Evolutionary conservation across 352 stramenopile species (phyloP), one percentile per base, ranked within the genome.

Genomic region (Pythium brassicae): DNA sequence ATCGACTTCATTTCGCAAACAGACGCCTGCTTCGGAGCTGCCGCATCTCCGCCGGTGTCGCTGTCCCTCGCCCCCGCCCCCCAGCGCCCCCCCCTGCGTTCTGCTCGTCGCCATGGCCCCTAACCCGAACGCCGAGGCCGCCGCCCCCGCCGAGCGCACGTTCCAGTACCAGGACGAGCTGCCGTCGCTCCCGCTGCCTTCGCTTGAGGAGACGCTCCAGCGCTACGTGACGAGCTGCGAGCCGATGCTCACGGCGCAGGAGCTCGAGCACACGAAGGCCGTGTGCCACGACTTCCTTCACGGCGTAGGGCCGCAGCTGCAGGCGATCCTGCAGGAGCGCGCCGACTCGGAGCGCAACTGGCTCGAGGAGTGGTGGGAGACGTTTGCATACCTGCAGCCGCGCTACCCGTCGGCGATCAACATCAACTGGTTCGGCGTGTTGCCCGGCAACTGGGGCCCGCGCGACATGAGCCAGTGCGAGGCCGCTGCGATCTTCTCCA

Each of bases 371-470:
- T 99, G 96, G 95, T 98, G 95, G 95, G 97, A 99, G 73, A 96
- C 92, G 3, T 86, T 97, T 35, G 96, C 87, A 57, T 99, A 99
- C 78, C 61, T 99, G 55, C 88, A 98, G 66, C 86, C 83, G 60
- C 80, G 85, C 20, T 97, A 98, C 68, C 94, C 95, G 49, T 95
- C 96, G 39, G 92, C 96, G 20, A 94, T 98, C 65, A 99, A 99
- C 68, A 94, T 99, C 58, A 98, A 95, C 57, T 99, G 97, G 85
- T 99, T 98, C 74, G 97, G 97, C 68, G 92, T 99, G 39, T 85
- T 99, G 47, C 80, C 84, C 0, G 95, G 98, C 55, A 95, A 94
- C 57, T 95, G 86, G 86, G 86, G 86, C 1, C 83, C 95, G 8
- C 74, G 91, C 34, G 83, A 98, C 29, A 87, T 99, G 66, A 96